Evolutionary conservation across 306 rosid genomes (phyloP).

Genomic region (Purshia tridentata): DNA sequence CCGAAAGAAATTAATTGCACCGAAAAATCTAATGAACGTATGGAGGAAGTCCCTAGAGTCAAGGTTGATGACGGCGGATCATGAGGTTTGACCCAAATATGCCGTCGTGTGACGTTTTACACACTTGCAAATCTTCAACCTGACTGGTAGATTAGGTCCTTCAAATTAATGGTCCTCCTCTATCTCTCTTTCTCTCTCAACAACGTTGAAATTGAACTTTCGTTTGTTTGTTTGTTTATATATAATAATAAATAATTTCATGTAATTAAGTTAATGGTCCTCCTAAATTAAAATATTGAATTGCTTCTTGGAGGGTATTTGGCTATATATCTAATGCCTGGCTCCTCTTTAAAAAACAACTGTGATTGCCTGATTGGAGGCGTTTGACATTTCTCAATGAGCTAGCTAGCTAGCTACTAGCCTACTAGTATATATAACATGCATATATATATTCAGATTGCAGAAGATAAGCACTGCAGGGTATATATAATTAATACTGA

Average conservation of each 20-base stretch:
- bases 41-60: constrained; percentile 22
- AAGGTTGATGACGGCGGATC: constrained; percentile 24
- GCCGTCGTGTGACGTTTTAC: constrained; percentile 20
- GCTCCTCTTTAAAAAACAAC: neutral
- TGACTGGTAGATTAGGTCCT: neutral
- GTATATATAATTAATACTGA: neutral
- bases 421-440: neutral
- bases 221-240: neutral
- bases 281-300: neutral
- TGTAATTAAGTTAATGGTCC: too few relatives aligned
- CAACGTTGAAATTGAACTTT: neutral
- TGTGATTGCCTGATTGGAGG: neutral
- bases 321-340: neutral
- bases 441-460: constrained; percentile 7
- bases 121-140: constrained; percentile 20
- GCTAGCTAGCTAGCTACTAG: too few relatives aligned
- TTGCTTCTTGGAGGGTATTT: constrained; percentile 26
- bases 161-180: neutral
- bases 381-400: constrained; percentile 31
- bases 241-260: neutral
- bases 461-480: constrained; percentile 24
- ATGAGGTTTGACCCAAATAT: constrained; percentile 28
- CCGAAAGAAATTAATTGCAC: neutral
- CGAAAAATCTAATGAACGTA: neutral
- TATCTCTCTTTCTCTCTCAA: neutral